Evolutionary conservation across 2,329 filamentous ascomycete genomes (phyloP).

Genomic region (Epichloe hybrida): DNA sequence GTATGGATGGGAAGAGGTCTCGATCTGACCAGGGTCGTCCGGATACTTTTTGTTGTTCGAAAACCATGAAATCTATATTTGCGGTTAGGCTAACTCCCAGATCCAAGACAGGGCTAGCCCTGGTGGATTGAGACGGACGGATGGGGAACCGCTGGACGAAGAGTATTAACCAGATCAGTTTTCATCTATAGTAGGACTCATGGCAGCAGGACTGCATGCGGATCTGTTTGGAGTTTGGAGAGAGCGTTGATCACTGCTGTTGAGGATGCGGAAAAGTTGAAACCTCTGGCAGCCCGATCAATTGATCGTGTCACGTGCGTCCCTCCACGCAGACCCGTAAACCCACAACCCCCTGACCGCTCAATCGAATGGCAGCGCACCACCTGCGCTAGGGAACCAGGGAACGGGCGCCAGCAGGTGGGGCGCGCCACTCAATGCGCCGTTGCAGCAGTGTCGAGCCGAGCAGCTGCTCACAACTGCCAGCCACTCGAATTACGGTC

Average conservation of each 20-base stretch:
- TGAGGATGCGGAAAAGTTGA: too few relatives aligned
- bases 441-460: too few relatives aligned
- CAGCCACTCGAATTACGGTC: background rate
- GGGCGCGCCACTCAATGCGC: too few relatives aligned
- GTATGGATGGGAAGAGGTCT: background rate
- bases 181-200: background rate
- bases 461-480: background rate
- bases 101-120: background rate
- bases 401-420: background rate
- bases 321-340: too few relatives aligned
- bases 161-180: background rate
- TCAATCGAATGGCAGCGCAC: background rate
- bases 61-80: background rate
- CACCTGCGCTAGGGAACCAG: background rate
- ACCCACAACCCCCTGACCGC: background rate
- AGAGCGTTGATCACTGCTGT: too few relatives aligned
- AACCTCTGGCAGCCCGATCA: background rate
- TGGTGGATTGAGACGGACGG: background rate
- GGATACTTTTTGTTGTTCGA: background rate
- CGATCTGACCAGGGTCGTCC: background rate
- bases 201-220: too few relatives aligned
- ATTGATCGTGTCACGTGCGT: background rate
- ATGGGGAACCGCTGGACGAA: background rate
- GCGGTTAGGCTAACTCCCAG: background rate
- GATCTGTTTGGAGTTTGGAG: too few relatives aligned